These are phyloP conservation scores for Cichorium intybus DNA, from an alignment of 140 eudicot genomes.

Conservation along the genomic window DNA sequence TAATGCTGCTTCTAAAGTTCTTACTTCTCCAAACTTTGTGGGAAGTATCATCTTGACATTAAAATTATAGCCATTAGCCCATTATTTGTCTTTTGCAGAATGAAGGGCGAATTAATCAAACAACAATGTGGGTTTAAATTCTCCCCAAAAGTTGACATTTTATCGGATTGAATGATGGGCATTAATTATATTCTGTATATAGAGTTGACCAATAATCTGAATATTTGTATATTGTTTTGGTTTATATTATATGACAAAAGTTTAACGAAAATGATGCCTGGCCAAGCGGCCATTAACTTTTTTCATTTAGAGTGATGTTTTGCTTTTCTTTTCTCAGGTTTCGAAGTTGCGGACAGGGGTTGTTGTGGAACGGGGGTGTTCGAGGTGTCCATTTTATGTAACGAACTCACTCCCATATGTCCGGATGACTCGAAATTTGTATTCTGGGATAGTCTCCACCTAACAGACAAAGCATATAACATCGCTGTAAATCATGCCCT, in stretches of 20 bases:
- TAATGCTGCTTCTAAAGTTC: neutral
- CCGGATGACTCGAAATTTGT: neutral
- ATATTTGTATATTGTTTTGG: neutral
- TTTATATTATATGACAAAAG: neutral
- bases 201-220: neutral
- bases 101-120: too few relatives aligned
- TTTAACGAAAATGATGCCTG: neutral
- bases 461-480: neutral
- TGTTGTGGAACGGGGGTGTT: neutral
- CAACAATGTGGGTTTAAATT: too few relatives aligned
- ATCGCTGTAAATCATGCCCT: neutral
- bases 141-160: too few relatives aligned
- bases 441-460: neutral
- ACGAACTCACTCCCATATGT: neutral
- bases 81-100: too few relatives aligned
- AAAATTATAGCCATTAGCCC: too few relatives aligned
- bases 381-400: neutral
- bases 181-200: too few relatives aligned
- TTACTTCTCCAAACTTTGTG: neutral
- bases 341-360: neutral
- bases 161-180: too few relatives aligned
- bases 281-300: neutral
- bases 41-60: too few relatives aligned
- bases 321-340: neutral
- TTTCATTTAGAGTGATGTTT: neutral